Base-by-base conservation (phyloP, 2,329 filamentous ascomycete genomes). In the Stagonosporopsis vannaccii region DNA sequence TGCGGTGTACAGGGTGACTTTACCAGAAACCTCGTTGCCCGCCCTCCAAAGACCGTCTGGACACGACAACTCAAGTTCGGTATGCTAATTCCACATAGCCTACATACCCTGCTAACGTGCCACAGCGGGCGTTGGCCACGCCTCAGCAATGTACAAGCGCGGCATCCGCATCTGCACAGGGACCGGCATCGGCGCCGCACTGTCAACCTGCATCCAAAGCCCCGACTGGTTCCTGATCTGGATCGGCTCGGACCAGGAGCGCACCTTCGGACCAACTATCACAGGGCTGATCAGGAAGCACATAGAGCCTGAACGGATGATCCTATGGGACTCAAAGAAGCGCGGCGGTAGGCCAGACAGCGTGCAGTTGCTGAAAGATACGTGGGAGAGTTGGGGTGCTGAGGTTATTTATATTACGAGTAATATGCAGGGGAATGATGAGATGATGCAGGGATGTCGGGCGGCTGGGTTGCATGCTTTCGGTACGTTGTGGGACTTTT, bases 1-100 rank as follows among this genome's bases (percentile, higher is more conserved):
- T 75, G 72, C 35, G 72, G 72, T 53, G 72, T 75, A 8, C 72
- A 75, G 53, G 72, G 72, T n/a, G 72, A 75, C 57, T 75, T 75
- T 45, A 75, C 72, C 3, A 68, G 62, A 26, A 58, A 66, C 7
- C 67, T 75, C 11, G 72, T 75, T 25, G 62, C 62, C 20, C 65
- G 74, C 20, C 72, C 72, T 13, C 72, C 72, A 8, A 72, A 68
- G 39, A 69, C 67, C 1, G 59, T 75, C 7, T 75, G 72, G 72
- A 75, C 72, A 3, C 52, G 72, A 28, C 67, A 75, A 36, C 56
- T 75, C 33, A 75, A 74, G 54, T 75, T 75, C 35, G 72, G 72
- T 75, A 66, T 7, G 69, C 54, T 12, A 1, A 19, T 11, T 12
- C n/a, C n/a, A 11, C n/a, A 20, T 3, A 22, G 9, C 2, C 17